Base-by-base conservation (phyloP, 2,329 filamentous ascomycete species). In the Sclerotinia subarctica region DNA sequence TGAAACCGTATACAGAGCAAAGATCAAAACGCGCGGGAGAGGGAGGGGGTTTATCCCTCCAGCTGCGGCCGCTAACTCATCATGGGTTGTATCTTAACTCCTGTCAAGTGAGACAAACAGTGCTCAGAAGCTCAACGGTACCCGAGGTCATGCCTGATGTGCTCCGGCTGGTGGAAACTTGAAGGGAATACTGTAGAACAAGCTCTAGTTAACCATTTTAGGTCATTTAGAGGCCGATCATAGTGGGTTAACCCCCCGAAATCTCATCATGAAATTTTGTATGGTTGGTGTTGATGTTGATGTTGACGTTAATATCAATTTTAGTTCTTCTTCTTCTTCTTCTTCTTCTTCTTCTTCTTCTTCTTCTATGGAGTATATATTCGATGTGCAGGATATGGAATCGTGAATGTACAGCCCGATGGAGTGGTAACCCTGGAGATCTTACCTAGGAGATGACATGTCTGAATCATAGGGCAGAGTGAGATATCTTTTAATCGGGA, bases 361-460 rank as follows among this genome's bases (percentile, higher is more conserved):
- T 47, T 15, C 13, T 32, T 35, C 42, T 60, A 49, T 35, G 26
- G 44, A 46, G 26, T 47, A 60, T 32, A 21, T 35, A 35, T 51
- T 51, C 21, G 13, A 21, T 19, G 21, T 51, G 29, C 46, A 38
- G 46, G 49, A 35, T 38, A 19, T 51, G 44, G 29, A 62, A 38
- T 38, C 35, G 29, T n/a, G 59, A 51, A 63, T 63, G 32, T 63
- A 63, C 59, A 51, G 59, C 32, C 46, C 59, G 47, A 51, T 24
- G 59, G 59, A 63, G 47, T 63, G 59, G 59, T 63, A 63, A 63
- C 46, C 46, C 46, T 21, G 59, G 59, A 63, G 32, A 24, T 42
- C n/a, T 32, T 38, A 63, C 46, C 24, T n/a, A 63, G 46, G 59
- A 51, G 38, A 51, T 38, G 17, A 26, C 13, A 57, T 24, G 53